Conservation (phyloP, 1,284 basidiomycete genomes). For the Dichomitus squalens region DNA sequence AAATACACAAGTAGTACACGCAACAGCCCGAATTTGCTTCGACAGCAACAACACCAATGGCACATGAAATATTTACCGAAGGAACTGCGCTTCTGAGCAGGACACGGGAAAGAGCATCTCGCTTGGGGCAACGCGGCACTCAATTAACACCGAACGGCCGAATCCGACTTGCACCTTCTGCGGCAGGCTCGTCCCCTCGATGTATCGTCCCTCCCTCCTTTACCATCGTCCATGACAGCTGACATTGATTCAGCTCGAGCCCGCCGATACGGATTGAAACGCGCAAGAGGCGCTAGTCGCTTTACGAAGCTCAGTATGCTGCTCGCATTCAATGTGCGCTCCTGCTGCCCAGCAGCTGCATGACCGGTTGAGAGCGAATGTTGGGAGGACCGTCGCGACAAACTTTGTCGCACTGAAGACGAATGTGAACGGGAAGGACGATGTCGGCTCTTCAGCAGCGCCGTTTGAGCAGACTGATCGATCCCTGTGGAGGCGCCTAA, state of each 20-base stretch:
- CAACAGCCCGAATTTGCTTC: no score
- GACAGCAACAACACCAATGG: no score
- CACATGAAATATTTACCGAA: background rate
- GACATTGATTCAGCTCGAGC: constrained; percentile 37
- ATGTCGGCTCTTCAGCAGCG: background rate
- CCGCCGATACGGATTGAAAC: constrained; percentile 36
- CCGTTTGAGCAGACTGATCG: background rate
- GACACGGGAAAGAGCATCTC: no score
- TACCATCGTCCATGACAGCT: constrained; percentile 22
- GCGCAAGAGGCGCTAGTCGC: constrained; percentile 34
- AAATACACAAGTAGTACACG: no score
- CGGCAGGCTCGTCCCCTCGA: background rate
- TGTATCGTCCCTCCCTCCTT: background rate
- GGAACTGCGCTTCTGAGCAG: no score
- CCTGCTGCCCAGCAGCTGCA: background rate
- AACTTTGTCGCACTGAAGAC: constrained; percentile 7
- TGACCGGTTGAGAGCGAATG: background rate
- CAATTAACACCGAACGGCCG: background rate
- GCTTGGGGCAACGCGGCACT: no score
- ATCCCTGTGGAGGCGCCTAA: background rate
- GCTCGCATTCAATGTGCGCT: constrained; percentile 1
- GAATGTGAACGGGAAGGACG: constrained; percentile 15
- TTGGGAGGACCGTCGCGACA: constrained; percentile 9
- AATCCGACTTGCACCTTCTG: background rate
- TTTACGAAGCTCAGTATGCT: constrained; percentile 12